phyloP scores from a whole-genome alignment of 2,329 filamentous ascomycete genomes.

The Fusarium globosum region DNA sequence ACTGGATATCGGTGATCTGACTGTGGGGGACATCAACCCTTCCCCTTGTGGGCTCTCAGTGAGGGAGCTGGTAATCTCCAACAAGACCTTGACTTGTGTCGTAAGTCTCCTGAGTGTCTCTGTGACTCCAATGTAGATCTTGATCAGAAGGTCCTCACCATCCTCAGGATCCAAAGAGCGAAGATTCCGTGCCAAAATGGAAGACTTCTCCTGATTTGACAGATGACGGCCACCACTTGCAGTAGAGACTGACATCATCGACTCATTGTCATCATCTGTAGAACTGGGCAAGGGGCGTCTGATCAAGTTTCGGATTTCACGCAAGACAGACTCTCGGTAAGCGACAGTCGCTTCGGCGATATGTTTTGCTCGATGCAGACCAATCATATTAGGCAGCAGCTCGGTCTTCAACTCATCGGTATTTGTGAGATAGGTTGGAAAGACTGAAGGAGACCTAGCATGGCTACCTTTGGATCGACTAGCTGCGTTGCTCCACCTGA shows the following conservation, averaged over 20 bases:
- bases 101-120: constrained; percentile 87
- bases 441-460: constrained; percentile 72
- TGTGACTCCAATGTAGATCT: constrained; percentile 87
- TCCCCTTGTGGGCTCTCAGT: constrained; percentile 55
- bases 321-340: constrained; percentile 84
- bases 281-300: constrained; percentile 89
- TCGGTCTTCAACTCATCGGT: constrained; percentile 76
- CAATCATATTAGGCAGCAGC: constrained; percentile 77
- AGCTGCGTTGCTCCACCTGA: constrained; percentile 85
- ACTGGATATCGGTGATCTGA: constrained; percentile 65
- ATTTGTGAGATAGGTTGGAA: constrained; percentile 82
- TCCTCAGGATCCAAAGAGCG: constrained; percentile 85
- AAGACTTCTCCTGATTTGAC: constrained; percentile 89
- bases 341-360: constrained; percentile 83
- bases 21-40: constrained; percentile 59
- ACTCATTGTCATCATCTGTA: constrained; percentile 92
- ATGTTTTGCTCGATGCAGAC: constrained; percentile 84
- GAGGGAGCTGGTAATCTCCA: constrained; percentile 88
- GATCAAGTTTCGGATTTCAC: constrained; percentile 88
- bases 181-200: constrained; percentile 87
- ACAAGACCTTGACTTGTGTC: constrained; percentile 91
- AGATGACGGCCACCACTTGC: constrained; percentile 73
- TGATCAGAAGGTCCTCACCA: constrained; percentile 83
- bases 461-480: constrained; percentile 76
- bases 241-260: constrained; percentile 87